Evolutionary conservation across 768 basidiomycete genomes (phyloP), one percentile per base, ranked within the genome.

Genomic region (Cantharellus cinnabarinus): DNA sequence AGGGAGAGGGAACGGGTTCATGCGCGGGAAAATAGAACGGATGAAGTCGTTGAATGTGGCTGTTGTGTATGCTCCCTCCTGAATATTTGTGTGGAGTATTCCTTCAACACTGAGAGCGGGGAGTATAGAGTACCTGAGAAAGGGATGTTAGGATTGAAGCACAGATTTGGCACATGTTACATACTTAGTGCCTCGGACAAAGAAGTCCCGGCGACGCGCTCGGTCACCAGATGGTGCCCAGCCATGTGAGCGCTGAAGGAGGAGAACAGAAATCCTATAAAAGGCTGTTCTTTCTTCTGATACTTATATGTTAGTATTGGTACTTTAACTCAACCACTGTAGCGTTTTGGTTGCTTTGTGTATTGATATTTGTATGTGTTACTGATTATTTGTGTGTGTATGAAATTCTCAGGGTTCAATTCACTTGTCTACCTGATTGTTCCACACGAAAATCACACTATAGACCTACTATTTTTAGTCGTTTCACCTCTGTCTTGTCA

Each of bases 111-210:
- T 51, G 29, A 61, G 48, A 3, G 60, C 60, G 15, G 60, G 60
- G 29, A 61, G 59, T 10, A 61, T 51, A 3, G 60, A 61, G 50
- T 61, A 61, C 44, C 59, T 60, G 20, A 29, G 20, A 29, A 29
- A 14, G 14, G 35, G 41, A 15, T 14, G 7, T 10, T 14, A 41
- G 7, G 35, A 37, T 54, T 7, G 38, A 37, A 10, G 14, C 56
- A 15, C 14, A 7, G 37, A 14, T 40, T 15, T 14, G 38, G 7
- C 7, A 3, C 39, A 44, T 4, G 40, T 10, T 4, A 50, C 56
- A 14, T 40, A 63, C 62, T 59, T 20, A 15, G 42, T 39, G 14
- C 62, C 62, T 2, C 62, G 53, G 7, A 63, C 58, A 57, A 63
- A 63, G 48, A 59, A 57, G 2, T 29, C 35, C 14, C 35, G 41